Evolutionary conservation across 2,329 filamentous ascomycete species (phyloP), one percentile per base, ranked within the genome.

Genomic region (Chlorencoelia australis): DNA sequence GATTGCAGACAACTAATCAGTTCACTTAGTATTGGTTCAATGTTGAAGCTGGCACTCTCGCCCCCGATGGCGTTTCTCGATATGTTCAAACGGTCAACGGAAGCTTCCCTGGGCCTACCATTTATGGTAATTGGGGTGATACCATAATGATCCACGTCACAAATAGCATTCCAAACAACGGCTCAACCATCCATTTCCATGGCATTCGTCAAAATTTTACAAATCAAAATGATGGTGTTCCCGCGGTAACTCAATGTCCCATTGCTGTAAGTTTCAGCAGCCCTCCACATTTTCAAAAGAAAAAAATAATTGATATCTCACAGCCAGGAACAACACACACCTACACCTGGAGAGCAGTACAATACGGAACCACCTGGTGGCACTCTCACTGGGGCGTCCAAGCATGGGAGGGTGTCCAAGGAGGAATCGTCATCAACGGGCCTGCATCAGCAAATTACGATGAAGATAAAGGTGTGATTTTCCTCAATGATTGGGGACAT

Each of bases 391-490:
- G 70, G 45, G 59, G 58, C 7, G 46, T 58, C 11, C 62, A 66
- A 45, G 63, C 64, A 30, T 66, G 59, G 55, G 64, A 79, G 29
- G 77, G 76, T 2, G 57, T 79, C 1, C 62, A 70, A 21, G 77
- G 76, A 0, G 65, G 64, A 2, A 71, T 82, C 13, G 54, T 79
- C 11, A 73, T 79, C 48, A 65, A 76, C 33, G 75, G 75, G 0
- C 75, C 75, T 1, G 65, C 71, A 0, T 66, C 68, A 1, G 62
- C 66, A 2, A 47, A 75, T 51, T 79, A 78, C 46, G 75, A 82
- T 37, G 61, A 68, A 25, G 78, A 82, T 46, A 60, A 78, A 0
- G 77, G 78, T 3, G 54, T 63, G 2, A 43, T 80, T 7, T 45
- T 52, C 19, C 42, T 57, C 10, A 50, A 41, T 26, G 54, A 56